Percentiles rank a stretch among this genome's conserved stretches.
Conservation (phyloP, 208 protist species). For the Wallacemonas sp. region DNA sequence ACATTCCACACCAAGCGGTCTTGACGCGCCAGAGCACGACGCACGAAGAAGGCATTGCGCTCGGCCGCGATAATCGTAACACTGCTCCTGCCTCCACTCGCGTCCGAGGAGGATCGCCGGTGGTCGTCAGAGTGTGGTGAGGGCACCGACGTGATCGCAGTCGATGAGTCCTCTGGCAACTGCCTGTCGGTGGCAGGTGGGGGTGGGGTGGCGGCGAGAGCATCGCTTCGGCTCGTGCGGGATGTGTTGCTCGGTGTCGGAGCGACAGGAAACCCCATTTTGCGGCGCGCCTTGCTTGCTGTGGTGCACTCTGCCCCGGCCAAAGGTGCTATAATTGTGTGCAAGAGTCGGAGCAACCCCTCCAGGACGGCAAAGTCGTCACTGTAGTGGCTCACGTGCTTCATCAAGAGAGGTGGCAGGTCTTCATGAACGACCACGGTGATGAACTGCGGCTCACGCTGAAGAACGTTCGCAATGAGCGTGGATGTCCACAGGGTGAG, state of each 20-base stretch:
- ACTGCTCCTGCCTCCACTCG: background rate
- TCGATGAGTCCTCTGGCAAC: background rate
- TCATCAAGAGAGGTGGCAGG: slow-evolving; percentile 40
- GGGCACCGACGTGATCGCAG: background rate
- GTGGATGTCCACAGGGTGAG: slow-evolving; percentile 44
- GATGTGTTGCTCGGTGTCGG: no score
- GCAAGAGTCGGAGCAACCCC: slow-evolving; percentile 24
- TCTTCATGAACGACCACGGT: slow-evolving; percentile 44
- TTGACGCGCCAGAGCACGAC: slow-evolving; percentile 16
- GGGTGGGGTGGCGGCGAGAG: background rate
- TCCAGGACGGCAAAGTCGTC: slow-evolving; percentile 27
- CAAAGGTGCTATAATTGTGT: slow-evolving; percentile 5
- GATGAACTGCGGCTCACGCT: slow-evolving; percentile 23
- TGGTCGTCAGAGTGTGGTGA: background rate
- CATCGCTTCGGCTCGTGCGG: no score
- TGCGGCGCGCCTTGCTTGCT: no score
- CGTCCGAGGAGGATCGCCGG: background rate
- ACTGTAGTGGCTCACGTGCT: slow-evolving; percentile 37
- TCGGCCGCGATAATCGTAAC: background rate
- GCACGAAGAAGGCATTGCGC: slow-evolving; percentile 43
- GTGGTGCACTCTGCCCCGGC: slow-evolving; percentile 4
- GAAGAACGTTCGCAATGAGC: slow-evolving; percentile 46
- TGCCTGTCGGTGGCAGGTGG: background rate
- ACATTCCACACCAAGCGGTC: slow-evolving; percentile 26
- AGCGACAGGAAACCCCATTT: no score